Evolutionary conservation across 2,329 filamentous ascomycete genomes (phyloP), one percentile per base, ranked within the genome.

Genomic region (Pestalotiopsis fici): DNA sequence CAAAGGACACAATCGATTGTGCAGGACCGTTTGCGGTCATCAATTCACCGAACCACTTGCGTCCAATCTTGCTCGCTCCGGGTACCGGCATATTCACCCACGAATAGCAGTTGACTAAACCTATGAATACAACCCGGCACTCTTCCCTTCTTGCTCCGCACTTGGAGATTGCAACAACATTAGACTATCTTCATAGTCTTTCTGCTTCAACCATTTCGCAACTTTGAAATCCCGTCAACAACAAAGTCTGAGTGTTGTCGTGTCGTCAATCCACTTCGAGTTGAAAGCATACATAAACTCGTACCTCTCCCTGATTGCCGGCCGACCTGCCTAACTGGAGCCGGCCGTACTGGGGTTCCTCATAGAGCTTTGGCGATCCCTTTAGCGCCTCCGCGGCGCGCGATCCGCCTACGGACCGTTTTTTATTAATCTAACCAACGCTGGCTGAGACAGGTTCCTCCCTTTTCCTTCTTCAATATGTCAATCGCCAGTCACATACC

Each of bases 401-500:
- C 11, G 47, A 25, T 3, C 43, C 47, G 13, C 61, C 61, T 18
- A 21, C 9, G 43, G 11, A 54, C 27, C 39, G 13, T 35, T 35
- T 18, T 25, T 23, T 57, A 35, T 21, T 37, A 21, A 60, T 27
- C 57, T 21, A 60, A 21, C 9, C 28, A 28, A 12, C 57, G n/a
- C 25, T 11, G 28, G 57, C 57, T 60, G 57, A 60, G 57, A 31
- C 57, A 60, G 15, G 47, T 31, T 28, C 15, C 35, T 31, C 43
- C 50, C 57, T 70, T 68, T 35, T 35, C 31, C 65, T 50, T 69
- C 55, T 39, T 69, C 64, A 69, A 65, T 67, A 76, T 77, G 75
- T 68, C 69, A 69, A 72, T 76, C 72, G 74, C 74, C 71, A 68
- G 71, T 68, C 69, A n/a, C 37, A 25, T 66, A 23, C 64, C 64